Evolutionary conservation across 2,329 filamentous ascomycete species (phyloP).

Genomic region (Cyclaneusma minus): DNA sequence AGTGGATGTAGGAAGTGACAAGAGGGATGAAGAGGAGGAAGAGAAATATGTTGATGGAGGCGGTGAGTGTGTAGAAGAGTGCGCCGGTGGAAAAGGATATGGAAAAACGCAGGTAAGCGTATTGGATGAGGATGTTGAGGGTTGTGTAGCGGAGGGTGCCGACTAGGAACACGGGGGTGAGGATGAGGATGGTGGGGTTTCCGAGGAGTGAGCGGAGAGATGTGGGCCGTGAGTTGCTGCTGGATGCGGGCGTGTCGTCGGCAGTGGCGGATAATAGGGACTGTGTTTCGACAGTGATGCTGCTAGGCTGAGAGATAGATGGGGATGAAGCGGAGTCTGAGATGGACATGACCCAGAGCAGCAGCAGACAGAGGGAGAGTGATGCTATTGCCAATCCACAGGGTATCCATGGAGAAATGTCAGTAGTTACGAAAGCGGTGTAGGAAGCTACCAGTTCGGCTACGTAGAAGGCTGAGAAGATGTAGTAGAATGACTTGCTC

Average conservation of each 20-base stretch:
- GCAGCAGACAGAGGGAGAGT: constrained; percentile 8
- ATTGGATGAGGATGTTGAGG: constrained; percentile 16
- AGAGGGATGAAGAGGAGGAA: constrained; percentile 15
- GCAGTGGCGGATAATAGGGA: constrained; percentile 3
- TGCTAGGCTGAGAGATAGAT: too few species aligned
- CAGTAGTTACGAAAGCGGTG: constrained; percentile 13
- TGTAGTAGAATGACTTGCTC: constrained; percentile 17
- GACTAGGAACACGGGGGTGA: constrained; percentile 15
- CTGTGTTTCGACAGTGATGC: too few species aligned
- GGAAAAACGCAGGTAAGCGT: constrained; percentile 15
- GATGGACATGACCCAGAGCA: constrained; percentile 9
- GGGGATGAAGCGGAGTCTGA: too few species aligned
- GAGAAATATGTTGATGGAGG: constrained; percentile 14
- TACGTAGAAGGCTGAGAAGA: constrained; percentile 18
- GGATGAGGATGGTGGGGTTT: constrained; percentile 10
- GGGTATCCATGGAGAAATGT: constrained; percentile 17
- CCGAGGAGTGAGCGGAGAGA: too few species aligned
- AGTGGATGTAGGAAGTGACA: constrained; percentile 7
- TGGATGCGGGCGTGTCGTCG: constrained; percentile 4
- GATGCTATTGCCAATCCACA: constrained; percentile 12
- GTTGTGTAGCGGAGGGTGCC: constrained; percentile 16
- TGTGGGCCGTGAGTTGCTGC: too few species aligned
- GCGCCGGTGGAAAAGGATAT: constrained; percentile 14
- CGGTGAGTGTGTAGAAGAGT: constrained; percentile 16
- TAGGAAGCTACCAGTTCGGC: constrained; percentile 16